Conservation (phyloP, 2,329 filamentous ascomycete genomes). For the Alternaria alternata region DNA sequence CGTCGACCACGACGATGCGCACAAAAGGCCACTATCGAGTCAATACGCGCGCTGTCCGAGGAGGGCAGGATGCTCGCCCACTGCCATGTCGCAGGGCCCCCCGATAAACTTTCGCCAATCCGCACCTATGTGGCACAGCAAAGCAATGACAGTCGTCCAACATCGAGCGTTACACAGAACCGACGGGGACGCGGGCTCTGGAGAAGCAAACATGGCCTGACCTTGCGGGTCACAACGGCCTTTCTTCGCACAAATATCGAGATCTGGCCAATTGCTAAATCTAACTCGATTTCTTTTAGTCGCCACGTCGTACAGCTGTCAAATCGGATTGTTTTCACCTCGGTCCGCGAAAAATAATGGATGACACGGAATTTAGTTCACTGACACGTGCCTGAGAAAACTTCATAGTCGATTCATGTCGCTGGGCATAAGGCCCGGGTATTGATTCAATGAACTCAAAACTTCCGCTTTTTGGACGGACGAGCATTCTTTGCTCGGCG, state of each 20-base stretch:
- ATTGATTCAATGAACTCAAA: conserved; percentile 36
- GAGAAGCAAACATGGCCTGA: conserved; percentile 21
- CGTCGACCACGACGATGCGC: conserved; percentile 11
- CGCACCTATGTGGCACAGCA: conserved; percentile 33
- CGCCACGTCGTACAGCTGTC: conserved; percentile 5
- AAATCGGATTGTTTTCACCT: conserved; percentile 15
- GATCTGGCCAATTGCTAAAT: conserved; percentile 11
- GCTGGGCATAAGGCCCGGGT: conserved; percentile 8
- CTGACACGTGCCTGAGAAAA: conserved; percentile 9
- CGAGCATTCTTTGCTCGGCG: conserved; percentile 87
- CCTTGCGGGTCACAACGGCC: conserved; percentile 16
- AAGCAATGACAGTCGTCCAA: conserved; percentile 18
- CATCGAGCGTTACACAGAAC: conserved; percentile 16
- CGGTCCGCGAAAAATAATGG: conserved; percentile 8
- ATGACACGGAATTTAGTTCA: neutral
- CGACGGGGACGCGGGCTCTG: conserved; percentile 10
- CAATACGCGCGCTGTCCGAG: conserved; percentile 19
- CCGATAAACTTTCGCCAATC: conserved; percentile 24
- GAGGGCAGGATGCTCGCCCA: conserved; percentile 13
- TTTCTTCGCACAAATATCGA: conserved; percentile 14
- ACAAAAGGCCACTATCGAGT: conserved; percentile 29
- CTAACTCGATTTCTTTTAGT: conserved; percentile 13
- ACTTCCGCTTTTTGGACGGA: conserved; percentile 69
- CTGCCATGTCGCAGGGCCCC: conserved; percentile 7
- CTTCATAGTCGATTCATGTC: conserved; percentile 14